phyloP scores from a whole-genome alignment of 345 rosid species.

The Syzygium oleosum region DNA sequence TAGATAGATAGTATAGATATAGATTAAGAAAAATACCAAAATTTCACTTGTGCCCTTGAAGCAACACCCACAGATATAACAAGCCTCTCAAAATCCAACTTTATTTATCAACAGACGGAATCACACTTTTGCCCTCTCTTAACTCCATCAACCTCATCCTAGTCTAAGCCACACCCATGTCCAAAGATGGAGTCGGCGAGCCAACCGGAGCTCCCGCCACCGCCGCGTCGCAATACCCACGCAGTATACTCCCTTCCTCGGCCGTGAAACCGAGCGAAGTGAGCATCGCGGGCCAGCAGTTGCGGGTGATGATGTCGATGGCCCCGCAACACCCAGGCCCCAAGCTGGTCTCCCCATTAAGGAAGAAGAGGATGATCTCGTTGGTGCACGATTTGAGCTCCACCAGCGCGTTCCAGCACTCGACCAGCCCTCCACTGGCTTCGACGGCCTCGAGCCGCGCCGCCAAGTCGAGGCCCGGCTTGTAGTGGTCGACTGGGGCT shows the following conservation, averaged over 20 bases:
- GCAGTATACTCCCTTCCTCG: constrained; percentile 28
- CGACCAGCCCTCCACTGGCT: constrained; percentile 28
- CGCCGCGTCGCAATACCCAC: constrained; percentile 49
- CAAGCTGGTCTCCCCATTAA: constrained; percentile 47
- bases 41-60: not conserved
- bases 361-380: constrained; percentile 57
- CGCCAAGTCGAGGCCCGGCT: not conserved
- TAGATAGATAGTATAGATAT: not conserved
- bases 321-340: constrained; percentile 56
- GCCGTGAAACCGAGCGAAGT: constrained; percentile 56
- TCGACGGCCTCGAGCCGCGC: not conserved
- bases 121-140: not conserved
- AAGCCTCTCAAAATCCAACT: not conserved
- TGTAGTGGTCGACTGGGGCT: not conserved
- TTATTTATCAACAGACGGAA: not conserved
- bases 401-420: constrained; percentile 57
- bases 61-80: not conserved
- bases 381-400: constrained; percentile 66
- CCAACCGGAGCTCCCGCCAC: constrained; percentile 10
- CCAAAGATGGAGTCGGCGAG: not conserved
- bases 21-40: not conserved
- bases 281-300: constrained; percentile 87
- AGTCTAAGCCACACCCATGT: not conserved
- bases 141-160: not conserved
- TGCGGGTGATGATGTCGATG: constrained; percentile 36